phyloP scores from a whole-genome alignment of 1,139 yeast species.

The Magnusiomyces ingens region DNA sequence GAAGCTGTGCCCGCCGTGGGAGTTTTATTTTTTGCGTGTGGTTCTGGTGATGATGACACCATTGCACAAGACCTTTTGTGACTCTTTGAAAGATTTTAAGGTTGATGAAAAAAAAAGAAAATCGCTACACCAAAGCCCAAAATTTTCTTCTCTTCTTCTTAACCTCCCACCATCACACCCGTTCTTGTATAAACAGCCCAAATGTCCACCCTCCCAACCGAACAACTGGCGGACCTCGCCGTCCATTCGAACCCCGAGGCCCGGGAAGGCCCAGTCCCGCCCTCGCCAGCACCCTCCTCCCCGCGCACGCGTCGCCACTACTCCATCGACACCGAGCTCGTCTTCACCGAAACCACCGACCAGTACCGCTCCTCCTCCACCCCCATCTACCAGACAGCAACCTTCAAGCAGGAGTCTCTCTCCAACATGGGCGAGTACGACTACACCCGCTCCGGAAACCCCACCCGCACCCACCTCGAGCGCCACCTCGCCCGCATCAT shows the following conservation, averaged over 20 bases:
- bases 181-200: no score
- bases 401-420: constrained; percentile 77
- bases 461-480: constrained; percentile 77
- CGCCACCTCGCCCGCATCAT: constrained; percentile 69
- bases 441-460: constrained; percentile 92
- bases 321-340: constrained; percentile 65
- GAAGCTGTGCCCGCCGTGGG: no score
- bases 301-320: constrained; percentile 28
- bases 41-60: no score
- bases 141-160: no score
- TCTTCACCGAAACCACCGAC: constrained; percentile 58
- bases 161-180: no score
- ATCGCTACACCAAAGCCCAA: no score
- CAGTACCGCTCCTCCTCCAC: constrained; percentile 77
- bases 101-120: no score
- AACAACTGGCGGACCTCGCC: not conserved
- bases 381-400: constrained; percentile 88
- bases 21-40: no score
- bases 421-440: constrained; percentile 80
- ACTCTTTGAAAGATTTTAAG: no score
- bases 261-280: constrained; percentile 26
- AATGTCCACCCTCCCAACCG: not conserved
- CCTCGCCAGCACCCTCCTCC: constrained; percentile 36
- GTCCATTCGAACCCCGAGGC: constrained; percentile 13
- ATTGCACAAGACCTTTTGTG: no score